phyloP scores from a whole-genome alignment of 2,329 filamentous ascomycete genomes.

The Metarhizium sp. region DNA sequence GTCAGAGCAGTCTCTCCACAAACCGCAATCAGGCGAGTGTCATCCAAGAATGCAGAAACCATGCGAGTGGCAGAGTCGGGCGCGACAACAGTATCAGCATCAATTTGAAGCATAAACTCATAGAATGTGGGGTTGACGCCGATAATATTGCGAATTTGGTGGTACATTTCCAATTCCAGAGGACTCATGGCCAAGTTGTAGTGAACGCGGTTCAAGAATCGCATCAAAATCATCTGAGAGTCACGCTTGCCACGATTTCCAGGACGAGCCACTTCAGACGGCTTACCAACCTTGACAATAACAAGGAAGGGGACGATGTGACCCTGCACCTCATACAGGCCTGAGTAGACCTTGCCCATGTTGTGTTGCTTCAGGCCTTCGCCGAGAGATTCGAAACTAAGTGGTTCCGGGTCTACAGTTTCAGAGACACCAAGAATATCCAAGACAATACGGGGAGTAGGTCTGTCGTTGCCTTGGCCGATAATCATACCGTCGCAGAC shows the following conservation, averaged over 20 bases:
- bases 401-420: constrained; percentile 84
- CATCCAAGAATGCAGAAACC: constrained; percentile 81
- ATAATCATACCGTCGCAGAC: constrained; percentile 99
- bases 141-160: constrained; percentile 97
- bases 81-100: constrained; percentile 92
- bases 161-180: constrained; percentile 94
- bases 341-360: constrained; percentile 98
- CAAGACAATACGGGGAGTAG: constrained; percentile 89
- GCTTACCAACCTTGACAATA: constrained; percentile 94
- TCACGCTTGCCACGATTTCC: constrained; percentile 99
- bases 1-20: constrained; percentile 92
- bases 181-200: constrained; percentile 96
- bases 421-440: constrained; percentile 95
- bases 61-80: constrained; percentile 85
- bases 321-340: constrained; percentile 93
- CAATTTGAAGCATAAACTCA: constrained; percentile 92
- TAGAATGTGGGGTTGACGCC: constrained; percentile 98
- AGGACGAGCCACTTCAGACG: constrained; percentile 87
- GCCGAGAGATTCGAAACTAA: constrained; percentile 93
- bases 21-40: constrained; percentile 85
- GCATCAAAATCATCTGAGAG: constrained; percentile 97
- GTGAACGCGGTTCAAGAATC: constrained; percentile 97
- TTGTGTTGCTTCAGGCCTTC: constrained; percentile 98
- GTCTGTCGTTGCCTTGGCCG: constrained; percentile 92
- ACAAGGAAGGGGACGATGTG: constrained; percentile 98